Conservation (phyloP, 345 rosid genomes). For the Carallia brachiata region DNA sequence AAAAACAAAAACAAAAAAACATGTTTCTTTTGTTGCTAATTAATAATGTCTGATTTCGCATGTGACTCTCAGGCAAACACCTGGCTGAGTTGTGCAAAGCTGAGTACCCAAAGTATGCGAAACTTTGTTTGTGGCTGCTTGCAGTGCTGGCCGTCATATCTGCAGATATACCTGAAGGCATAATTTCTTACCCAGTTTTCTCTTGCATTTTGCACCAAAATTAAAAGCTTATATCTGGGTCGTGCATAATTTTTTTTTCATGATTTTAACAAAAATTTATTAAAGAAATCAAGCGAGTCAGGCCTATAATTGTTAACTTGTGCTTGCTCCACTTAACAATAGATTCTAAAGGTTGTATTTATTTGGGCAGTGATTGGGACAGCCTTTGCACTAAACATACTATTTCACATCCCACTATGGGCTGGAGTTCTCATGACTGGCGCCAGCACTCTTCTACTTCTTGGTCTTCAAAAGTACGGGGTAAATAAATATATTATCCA, state of each 20-base stretch:
- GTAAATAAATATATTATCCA: constrained; percentile 17
- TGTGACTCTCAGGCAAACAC: constrained; percentile 49
- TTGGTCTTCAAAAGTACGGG: constrained; percentile 66
- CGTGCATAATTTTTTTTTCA: no score
- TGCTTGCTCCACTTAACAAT: no score
- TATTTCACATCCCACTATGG: constrained; percentile 54
- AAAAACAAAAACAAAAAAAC: no score
- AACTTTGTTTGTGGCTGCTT: constrained; percentile 57
- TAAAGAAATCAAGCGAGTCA: no score
- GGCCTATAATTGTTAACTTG: no score
- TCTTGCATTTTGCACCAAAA: no score
- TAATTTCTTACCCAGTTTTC: background rate
- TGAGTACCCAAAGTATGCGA: constrained; percentile 54
- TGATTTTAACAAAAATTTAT: no score
- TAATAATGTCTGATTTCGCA: no score
- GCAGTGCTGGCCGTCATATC: constrained; percentile 69
- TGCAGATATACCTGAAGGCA: constrained; percentile 80
- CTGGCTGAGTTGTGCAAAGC: constrained; percentile 66
- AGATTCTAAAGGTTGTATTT: no score
- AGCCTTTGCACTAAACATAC: constrained; percentile 55
- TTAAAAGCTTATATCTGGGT: no score
- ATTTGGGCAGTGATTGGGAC: constrained; percentile 55
- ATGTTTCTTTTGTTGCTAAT: no score
- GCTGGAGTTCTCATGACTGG: constrained; percentile 60
- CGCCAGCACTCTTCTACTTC: constrained; percentile 54